Base-by-base conservation (phyloP, 768 basidiomycete genomes). In the Phaeolepiota aurea region DNA sequence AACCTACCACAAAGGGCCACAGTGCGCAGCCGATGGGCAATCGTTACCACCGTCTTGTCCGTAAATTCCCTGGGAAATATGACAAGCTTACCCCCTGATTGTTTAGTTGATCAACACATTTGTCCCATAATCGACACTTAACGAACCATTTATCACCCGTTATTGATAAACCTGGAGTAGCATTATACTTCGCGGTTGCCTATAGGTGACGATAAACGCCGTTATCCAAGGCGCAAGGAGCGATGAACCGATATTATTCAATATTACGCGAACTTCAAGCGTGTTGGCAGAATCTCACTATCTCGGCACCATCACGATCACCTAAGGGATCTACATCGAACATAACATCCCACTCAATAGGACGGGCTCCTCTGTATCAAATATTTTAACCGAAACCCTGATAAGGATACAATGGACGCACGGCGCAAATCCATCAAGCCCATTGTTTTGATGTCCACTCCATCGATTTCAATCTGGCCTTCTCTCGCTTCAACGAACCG, bases 81-180 rank as follows among this genome's bases (percentile, higher is more conserved):
- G 12, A 44, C 28, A 14, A 15, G 19, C 79, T 54, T 53, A 88
- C 87, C 79, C 76, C 64, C 83, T 63, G 32, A 88, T 88, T 3
- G 85, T 87, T 54, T 82, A 82, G 25, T 82, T 71, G 49, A 88
- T 92, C 3, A 91, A 68, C 53, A 90, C 87, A 54, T 93, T 89
- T 0, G 90, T 91, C 15, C 87, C 87, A 55, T 90, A 87, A 55
- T 88, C 86, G 35, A 87, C 87, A 46, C 77, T 79, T n/a, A 20
- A 50, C 36, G 38, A 32, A n/a, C 18, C 34, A 12, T 20, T 7
- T 31, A 32, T 19, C 2, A 20, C 25, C 25, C 25, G 25, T 7
- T 7, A 28, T 28, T 4, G n/a, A 18, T 70, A 28, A 19, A 31
- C 38, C 37, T n/a, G 46, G 36, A 15, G 9, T 19, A 5, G 5